Percentiles rank a stretch among this genome's conserved stretches.
Conservation (phyloP, 2,329 filamentous ascomycete genomes). For the Colletotrichum liriopes region DNA sequence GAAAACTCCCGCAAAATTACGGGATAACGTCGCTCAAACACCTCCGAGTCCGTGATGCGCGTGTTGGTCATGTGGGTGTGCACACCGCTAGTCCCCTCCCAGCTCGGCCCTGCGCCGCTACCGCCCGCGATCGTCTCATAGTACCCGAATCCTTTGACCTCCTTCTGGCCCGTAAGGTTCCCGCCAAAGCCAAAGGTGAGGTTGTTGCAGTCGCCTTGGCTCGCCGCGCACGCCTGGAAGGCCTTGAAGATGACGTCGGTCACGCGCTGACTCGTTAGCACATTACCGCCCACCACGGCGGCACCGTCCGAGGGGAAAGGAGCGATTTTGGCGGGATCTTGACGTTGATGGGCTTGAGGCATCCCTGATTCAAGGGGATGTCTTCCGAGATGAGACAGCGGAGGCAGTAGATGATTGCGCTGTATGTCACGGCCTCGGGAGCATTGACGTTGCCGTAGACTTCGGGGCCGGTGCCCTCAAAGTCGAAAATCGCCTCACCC, state of each 20-base stretch:
- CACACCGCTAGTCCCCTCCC: conserved; percentile 61
- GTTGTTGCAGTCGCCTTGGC: conserved; percentile 87
- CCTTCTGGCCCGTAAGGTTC: conserved; percentile 55
- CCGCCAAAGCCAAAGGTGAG: conserved; percentile 83
- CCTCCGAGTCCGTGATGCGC: conserved; percentile 74
- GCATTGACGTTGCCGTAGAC: conserved; percentile 88
- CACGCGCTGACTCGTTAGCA: conserved; percentile 65
- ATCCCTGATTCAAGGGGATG: conserved; percentile 88
- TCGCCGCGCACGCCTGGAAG: conserved; percentile 84
- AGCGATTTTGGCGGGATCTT: conserved; percentile 81
- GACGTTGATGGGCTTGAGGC: conserved; percentile 81
- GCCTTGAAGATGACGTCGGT: conserved; percentile 72
- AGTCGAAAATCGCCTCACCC: conserved; percentile 86
- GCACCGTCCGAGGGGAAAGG: conserved; percentile 81
- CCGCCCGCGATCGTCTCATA: conserved; percentile 77
- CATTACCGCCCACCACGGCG: conserved; percentile 87
- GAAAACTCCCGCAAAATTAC: conserved; percentile 81
- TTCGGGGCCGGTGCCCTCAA: conserved; percentile 83
- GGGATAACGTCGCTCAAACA: conserved; percentile 72
- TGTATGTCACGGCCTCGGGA: conserved; percentile 85
- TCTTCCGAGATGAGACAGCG: conserved; percentile 85
- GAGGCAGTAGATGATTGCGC: conserved; percentile 90
- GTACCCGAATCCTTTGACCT: conserved; percentile 61
- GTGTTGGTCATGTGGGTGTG: conserved; percentile 81
- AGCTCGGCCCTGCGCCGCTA: conserved; percentile 76